A percentile compares a stretch with the other conserved stretches of the same genome.
phyloP scores from a whole-genome alignment of 1,139 yeast species.

The Hyphopichia wangnamkhiaoensis region DNA sequence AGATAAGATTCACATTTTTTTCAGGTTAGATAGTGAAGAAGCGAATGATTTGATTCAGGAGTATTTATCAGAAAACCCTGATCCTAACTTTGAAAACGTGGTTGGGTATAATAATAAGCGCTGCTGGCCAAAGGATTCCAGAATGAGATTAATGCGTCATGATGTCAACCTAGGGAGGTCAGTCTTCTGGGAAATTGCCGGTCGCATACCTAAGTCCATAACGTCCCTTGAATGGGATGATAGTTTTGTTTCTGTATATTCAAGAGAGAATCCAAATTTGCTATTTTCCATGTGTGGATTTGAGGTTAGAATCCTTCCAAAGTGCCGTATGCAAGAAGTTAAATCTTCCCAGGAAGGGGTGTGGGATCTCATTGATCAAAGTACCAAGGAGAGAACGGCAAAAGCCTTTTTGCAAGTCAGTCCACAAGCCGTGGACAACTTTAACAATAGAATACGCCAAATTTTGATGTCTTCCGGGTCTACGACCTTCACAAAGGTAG shows the following conservation, averaged over 20 bases:
- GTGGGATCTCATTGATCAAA: slow-evolving; percentile 81
- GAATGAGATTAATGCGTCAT: slow-evolving; percentile 88
- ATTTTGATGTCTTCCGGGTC: slow-evolving; percentile 95
- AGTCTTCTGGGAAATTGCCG: slow-evolving; percentile 84
- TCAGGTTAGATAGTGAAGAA: slow-evolving; percentile 73
- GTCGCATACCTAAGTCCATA: slow-evolving; percentile 75
- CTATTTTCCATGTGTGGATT: slow-evolving; percentile 93
- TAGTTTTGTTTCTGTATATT: slow-evolving; percentile 83
- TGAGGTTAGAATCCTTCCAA: slow-evolving; percentile 87
- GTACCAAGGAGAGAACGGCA: slow-evolving; percentile 84
- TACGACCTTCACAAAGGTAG: slow-evolving; percentile 91
- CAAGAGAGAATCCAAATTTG: slow-evolving; percentile 85
- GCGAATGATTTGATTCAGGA: slow-evolving; percentile 76
- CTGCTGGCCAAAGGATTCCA: slow-evolving; percentile 92
- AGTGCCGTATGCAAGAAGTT: slow-evolving; percentile 52
- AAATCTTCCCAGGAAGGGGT: slow-evolving; percentile 69
- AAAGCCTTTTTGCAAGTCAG: slow-evolving; percentile 86
- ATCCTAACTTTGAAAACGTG: slow-evolving; percentile 85
- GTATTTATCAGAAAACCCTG: slow-evolving; percentile 81
- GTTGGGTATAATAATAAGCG: slow-evolving; percentile 84
- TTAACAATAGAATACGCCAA: slow-evolving; percentile 84
- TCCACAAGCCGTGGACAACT: slow-evolving; percentile 73
- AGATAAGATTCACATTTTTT: slow-evolving; percentile 78
- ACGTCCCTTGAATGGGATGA: slow-evolving; percentile 80
- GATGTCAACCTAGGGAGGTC: slow-evolving; percentile 95